Base-by-base conservation (phyloP, 305 asterid genomes). In the Solanum hybrid region DNA sequence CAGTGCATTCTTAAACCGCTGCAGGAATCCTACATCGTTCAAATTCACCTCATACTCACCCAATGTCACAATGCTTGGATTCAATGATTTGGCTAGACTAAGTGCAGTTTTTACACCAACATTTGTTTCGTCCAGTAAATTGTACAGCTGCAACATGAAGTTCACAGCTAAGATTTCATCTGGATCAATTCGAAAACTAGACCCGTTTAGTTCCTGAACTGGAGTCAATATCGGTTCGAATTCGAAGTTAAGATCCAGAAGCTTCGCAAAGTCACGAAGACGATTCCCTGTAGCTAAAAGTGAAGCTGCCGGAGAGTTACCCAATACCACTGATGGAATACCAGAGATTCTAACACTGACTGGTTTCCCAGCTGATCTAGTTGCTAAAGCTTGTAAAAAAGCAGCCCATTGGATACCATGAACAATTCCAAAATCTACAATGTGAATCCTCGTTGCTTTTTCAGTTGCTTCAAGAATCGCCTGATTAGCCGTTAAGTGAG, bases 391-490 rank as follows among this genome's bases (percentile, higher is more conserved):
- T 81, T 97, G 99, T 90, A 97, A 93, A 13, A 97, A 94, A 9
- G 99, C 99, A 3, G 99, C 99, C 99, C 99, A 97, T 82, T 97
- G 99, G 89, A 97, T 93, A 7, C 99, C 99, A 78, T 96, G 98
- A 40, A 94, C 96, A 64, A 97, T 95, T 11, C 99, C 99, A 40
- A 97, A 97, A 94, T 97, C 99, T 10, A 97, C 93, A 24, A 97
- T 94, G 94, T 95, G 99, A 88, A 97, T 97, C 90, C 91, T 94
- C 27, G 37, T 84, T 35, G 93, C 94, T 17, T 89, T 92, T 71
- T 95, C 96, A 5, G 97, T 96, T 46, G 98, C 97, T 89, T 97
- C 99, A 0, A 97, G 92, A 64, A 97, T 97, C 3, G 99, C 98
- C 92, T 97, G 99, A 77, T 97, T 97, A 16, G 99, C 98, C 0